A percentile compares a stretch with the other conserved stretches of the same genome.
Conservation (phyloP, 1,284 basidiomycete genomes). For the Sporisorium sorghi region DNA sequence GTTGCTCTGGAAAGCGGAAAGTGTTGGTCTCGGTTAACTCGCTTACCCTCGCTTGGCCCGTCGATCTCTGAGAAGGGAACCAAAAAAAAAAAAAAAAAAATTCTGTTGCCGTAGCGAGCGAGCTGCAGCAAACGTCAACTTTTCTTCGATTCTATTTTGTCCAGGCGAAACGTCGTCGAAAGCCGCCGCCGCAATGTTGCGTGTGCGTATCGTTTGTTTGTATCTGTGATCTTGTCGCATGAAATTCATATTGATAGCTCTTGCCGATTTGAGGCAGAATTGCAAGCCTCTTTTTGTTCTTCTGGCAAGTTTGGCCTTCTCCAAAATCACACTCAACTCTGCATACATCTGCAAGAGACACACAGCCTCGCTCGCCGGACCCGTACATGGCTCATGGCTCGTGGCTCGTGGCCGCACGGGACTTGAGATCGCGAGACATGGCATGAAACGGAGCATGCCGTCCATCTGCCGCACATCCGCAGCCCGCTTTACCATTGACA, state of each 20-base stretch:
- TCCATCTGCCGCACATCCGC: not conserved
- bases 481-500: not conserved
- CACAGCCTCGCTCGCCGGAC: not conserved
- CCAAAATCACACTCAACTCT: not conserved
- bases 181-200: not conserved
- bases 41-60: constrained; percentile 6
- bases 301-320: not conserved
- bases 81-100: no score
- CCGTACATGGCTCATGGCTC: not conserved
- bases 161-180: no score
- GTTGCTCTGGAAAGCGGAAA: constrained; percentile 11
- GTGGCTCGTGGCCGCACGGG: not conserved
- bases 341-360: no score
- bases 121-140: constrained; percentile 7
- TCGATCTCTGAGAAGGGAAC: constrained; percentile 6
- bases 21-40: constrained; percentile 35
- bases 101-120: not conserved
- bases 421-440: not conserved
- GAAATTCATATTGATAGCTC: not conserved
- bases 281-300: not conserved
- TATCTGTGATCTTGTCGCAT: not conserved
- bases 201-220: not conserved
- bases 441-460: not conserved
- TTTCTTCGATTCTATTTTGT: no score
- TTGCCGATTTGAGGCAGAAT: no score